phyloP scores from a whole-genome alignment of 2,329 filamentous ascomycete species.

The Xylariaceae sp. region DNA sequence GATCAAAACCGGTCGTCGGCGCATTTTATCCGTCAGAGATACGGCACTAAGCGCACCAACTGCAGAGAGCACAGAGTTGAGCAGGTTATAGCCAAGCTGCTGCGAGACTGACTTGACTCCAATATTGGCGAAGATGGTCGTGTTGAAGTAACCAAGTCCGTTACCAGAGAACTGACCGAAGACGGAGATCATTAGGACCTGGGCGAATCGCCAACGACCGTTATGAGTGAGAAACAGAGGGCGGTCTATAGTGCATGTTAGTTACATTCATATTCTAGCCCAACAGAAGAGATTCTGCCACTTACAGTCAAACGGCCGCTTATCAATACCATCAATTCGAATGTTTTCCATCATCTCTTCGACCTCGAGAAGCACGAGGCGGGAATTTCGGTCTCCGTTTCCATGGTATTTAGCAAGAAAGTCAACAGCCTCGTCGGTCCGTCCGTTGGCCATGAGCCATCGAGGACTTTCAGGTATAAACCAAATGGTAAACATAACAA shows the following conservation, averaged over 20 bases:
- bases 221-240: constrained; percentile 51
- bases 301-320: constrained; percentile 54
- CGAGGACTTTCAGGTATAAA: constrained; percentile 51
- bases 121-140: constrained; percentile 51
- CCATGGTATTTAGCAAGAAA: constrained; percentile 52
- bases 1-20: constrained; percentile 52
- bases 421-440: constrained; percentile 47
- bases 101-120: constrained; percentile 44
- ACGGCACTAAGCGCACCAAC: constrained; percentile 52
- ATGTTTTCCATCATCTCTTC: constrained; percentile 53
- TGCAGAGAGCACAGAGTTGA: constrained; percentile 53
- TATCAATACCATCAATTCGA: constrained; percentile 52
- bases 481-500: constrained; percentile 46
- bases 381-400: constrained; percentile 47
- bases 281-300: constrained; percentile 1
- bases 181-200: constrained; percentile 57
- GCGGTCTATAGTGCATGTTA: constrained; percentile 43
- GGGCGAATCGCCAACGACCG: constrained; percentile 54
- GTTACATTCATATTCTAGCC: neutral
- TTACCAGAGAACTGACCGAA: constrained; percentile 59
- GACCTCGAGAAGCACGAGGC: constrained; percentile 48
- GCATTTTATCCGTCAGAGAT: constrained; percentile 52
- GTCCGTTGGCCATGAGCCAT: constrained; percentile 49
- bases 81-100: constrained; percentile 54
- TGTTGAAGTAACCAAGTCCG: constrained; percentile 58